A percentile compares a stretch with the other conserved stretches of the same genome.
These are phyloP conservation scores for Musa acuminata DNA, from an alignment of 176 grass and related monocot genomes.

Conservation along the genomic window DNA sequence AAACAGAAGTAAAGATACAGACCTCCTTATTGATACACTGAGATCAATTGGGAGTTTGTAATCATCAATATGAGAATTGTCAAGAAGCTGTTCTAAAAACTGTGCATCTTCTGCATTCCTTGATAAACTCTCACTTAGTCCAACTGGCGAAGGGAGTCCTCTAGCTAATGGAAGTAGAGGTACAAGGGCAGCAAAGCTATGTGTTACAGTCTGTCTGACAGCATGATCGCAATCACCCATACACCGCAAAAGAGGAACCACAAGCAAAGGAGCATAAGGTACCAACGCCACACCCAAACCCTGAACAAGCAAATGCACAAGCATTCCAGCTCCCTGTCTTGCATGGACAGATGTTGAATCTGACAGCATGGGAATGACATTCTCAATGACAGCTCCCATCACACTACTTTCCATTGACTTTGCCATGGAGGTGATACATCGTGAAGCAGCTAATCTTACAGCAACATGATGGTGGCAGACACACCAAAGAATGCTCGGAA, in stretches of 20 bases:
- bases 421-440: slow-evolving; percentile 94
- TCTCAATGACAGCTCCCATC: slow-evolving; percentile 85
- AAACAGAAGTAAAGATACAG: slow-evolving; percentile 8
- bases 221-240: slow-evolving; percentile 88
- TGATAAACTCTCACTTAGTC: slow-evolving; percentile 61
- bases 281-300: slow-evolving; percentile 78
- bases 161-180: slow-evolving; percentile 88
- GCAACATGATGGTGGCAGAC: slow-evolving; percentile 76
- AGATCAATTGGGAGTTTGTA: slow-evolving; percentile 83
- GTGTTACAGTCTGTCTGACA: slow-evolving; percentile 91
- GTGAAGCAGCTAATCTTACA: slow-evolving; percentile 91
- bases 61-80: slow-evolving; percentile 96
- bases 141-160: slow-evolving; percentile 53
- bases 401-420: slow-evolving; percentile 70
- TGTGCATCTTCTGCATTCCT: slow-evolving; percentile 77
- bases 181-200: slow-evolving; percentile 95
- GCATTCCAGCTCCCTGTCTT: slow-evolving; percentile 93
- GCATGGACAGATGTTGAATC: slow-evolving; percentile 78
- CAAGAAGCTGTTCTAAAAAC: slow-evolving; percentile 95
- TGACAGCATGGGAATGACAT: slow-evolving; percentile 84
- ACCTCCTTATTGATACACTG: slow-evolving; percentile 85
- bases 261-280: slow-evolving; percentile 87
- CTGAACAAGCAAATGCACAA: slow-evolving; percentile 96
- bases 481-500: slow-evolving; percentile 81
- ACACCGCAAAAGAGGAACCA: slow-evolving; percentile 94